Evolutionary conservation across 164 flowering plant species (phyloP).

Genomic region (Magnolia officinalis): DNA sequence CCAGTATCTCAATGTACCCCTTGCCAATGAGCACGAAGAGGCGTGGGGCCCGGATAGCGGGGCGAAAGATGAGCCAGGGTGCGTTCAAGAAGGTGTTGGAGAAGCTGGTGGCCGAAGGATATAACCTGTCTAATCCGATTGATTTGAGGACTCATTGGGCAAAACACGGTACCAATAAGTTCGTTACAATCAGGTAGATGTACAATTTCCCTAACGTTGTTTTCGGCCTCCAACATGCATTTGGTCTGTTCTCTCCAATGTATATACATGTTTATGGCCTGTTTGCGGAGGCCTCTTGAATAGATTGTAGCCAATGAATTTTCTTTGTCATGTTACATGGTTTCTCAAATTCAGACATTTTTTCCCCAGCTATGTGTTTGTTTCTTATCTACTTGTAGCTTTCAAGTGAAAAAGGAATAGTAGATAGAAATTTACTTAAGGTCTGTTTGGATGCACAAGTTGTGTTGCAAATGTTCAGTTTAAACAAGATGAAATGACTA

Average conservation of each 20-base stretch:
- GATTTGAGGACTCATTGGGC: slow-evolving; percentile 91
- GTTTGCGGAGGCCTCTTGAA: slow-evolving; percentile 26
- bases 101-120: slow-evolving; percentile 73
- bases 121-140: slow-evolving; percentile 65
- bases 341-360: slow-evolving; percentile 30
- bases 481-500: background rate
- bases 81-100: slow-evolving; percentile 94
- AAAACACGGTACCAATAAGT: slow-evolving; percentile 91
- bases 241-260: slow-evolving; percentile 38
- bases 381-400: slow-evolving; percentile 20
- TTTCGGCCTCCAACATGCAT: slow-evolving; percentile 23
- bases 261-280: slow-evolving; percentile 49
- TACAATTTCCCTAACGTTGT: slow-evolving; percentile 19
- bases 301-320: slow-evolving; percentile 27
- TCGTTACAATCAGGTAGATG: slow-evolving; percentile 81
- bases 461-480: background rate
- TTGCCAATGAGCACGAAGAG: slow-evolving; percentile 86
- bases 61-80: slow-evolving; percentile 91
- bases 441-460: background rate
- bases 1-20: slow-evolving; percentile 72
- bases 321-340: slow-evolving; percentile 31
- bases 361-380: slow-evolving; percentile 21
- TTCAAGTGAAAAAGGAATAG: slow-evolving; percentile 10
- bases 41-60: slow-evolving; percentile 90
- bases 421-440: slow-evolving; percentile 5